phyloP scores from a whole-genome alignment of 169 alveolate genomes.

The Miamiensis avidus region DNA sequence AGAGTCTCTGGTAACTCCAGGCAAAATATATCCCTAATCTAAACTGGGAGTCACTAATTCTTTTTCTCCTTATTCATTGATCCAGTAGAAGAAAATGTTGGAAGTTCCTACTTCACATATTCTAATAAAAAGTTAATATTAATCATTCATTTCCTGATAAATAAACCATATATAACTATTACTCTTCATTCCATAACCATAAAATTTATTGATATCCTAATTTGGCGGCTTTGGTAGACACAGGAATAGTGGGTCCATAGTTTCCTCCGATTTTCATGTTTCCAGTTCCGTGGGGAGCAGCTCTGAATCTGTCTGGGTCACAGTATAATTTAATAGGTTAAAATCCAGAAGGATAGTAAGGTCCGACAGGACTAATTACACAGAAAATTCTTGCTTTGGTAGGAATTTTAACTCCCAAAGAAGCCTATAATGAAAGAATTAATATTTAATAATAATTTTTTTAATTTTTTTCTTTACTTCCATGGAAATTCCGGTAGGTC shows the following conservation, averaged over 20 bases:
- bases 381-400: slow-evolving; percentile 51
- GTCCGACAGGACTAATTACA: slow-evolving; percentile 76
- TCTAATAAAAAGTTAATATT: not conserved
- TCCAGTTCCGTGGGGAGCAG: slow-evolving; percentile 79
- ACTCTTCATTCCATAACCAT: slow-evolving; percentile 62
- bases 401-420: slow-evolving; percentile 64
- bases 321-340: slow-evolving; percentile 70
- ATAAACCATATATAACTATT: not conserved
- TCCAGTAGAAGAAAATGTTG: slow-evolving; percentile 65
- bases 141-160: not conserved
- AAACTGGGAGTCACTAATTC: slow-evolving; percentile 69
- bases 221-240: slow-evolving; percentile 37
- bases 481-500: slow-evolving; percentile 74
- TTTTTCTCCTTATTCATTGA: slow-evolving; percentile 59
- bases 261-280: slow-evolving; percentile 72
- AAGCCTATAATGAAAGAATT: slow-evolving; percentile 6
- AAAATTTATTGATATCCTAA: slow-evolving; percentile 49
- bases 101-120: slow-evolving; percentile 74
- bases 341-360: slow-evolving; percentile 74
- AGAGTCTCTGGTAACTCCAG: slow-evolving; percentile 57
- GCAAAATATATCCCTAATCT: slow-evolving; percentile 64
- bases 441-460: not conserved
- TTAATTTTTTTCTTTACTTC: slow-evolving; percentile 30
- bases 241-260: slow-evolving; percentile 57
- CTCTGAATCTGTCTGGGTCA: slow-evolving; percentile 57